Evolutionary conservation across 83 land plant genomes (phyloP).

Genomic region (Picea abies): DNA sequence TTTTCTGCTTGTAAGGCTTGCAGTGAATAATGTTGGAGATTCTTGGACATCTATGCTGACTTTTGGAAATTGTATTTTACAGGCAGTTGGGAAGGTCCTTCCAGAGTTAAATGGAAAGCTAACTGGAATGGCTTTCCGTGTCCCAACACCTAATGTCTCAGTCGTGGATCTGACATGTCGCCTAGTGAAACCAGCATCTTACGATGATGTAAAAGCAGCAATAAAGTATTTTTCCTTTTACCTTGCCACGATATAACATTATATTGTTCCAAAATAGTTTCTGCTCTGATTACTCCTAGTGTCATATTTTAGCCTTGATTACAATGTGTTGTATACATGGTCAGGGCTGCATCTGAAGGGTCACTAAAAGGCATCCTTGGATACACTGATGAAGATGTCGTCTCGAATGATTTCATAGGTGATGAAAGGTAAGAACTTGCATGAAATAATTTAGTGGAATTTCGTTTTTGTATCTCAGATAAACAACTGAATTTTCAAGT

Average conservation of each 20-base stretch:
- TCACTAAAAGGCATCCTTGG: constrained; percentile 72
- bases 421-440: constrained; percentile 50
- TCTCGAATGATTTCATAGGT: constrained; percentile 73
- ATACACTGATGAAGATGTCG: constrained; percentile 79
- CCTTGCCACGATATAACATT: background rate
- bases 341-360: constrained; percentile 62
- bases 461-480: background rate
- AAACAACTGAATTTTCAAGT: background rate
- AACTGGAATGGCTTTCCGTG: constrained; percentile 98
- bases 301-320: background rate
- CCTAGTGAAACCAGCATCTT: constrained; percentile 76
- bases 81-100: constrained; percentile 98
- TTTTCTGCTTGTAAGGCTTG: too few relatives aligned
- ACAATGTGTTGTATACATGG: background rate
- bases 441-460: background rate
- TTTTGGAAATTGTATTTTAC: background rate
- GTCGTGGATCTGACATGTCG: constrained; percentile 94
- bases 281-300: background rate
- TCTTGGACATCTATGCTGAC: too few relatives aligned
- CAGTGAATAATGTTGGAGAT: too few relatives aligned
- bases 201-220: constrained; percentile 89
- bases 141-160: constrained; percentile 97
- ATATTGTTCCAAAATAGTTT: background rate
- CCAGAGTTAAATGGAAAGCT: constrained; percentile 97
- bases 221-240: constrained; percentile 52